Evolutionary conservation across 768 basidiomycete species (phyloP).

Genomic region (Lactarius hatsudake): DNA sequence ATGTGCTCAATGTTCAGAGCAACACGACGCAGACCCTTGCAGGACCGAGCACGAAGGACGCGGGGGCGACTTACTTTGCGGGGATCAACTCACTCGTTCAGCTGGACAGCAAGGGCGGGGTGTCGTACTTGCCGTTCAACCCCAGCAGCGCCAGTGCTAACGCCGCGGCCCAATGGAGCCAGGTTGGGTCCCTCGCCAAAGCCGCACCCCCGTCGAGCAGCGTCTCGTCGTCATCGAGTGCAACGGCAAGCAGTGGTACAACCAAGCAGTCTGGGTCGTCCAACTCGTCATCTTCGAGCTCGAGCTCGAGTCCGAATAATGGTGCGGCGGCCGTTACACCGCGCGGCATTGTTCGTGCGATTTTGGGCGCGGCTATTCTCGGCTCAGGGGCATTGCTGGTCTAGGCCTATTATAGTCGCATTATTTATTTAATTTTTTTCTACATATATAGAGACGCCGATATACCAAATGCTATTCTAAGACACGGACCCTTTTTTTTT

Average conservation of each 20-base stretch:
- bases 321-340: background rate
- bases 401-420: background rate
- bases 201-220: constrained; percentile 37
- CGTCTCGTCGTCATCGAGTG: background rate
- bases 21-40: constrained; percentile 63
- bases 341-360: background rate
- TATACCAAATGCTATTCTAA: background rate
- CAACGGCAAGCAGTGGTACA: constrained; percentile 4
- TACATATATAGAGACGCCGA: background rate
- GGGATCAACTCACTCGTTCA: constrained; percentile 62
- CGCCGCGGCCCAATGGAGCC: constrained; percentile 48
- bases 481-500: background rate
- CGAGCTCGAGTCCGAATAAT: constrained; percentile 3
- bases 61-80: constrained; percentile 62
- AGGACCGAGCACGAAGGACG: constrained; percentile 59
- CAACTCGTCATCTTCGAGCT: constrained; percentile 25
- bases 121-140: constrained; percentile 60
- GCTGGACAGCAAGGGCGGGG: constrained; percentile 55
- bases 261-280: constrained; percentile 14
- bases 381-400: constrained; percentile 3
- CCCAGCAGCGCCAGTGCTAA: constrained; percentile 44
- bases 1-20: constrained; percentile 69
- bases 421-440: background rate
- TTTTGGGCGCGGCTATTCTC: constrained; percentile 14
- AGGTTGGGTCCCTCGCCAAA: constrained; percentile 44